Conservation (phyloP, 2,329 filamentous ascomycete species). For the Calonectria hawksworthii region DNA sequence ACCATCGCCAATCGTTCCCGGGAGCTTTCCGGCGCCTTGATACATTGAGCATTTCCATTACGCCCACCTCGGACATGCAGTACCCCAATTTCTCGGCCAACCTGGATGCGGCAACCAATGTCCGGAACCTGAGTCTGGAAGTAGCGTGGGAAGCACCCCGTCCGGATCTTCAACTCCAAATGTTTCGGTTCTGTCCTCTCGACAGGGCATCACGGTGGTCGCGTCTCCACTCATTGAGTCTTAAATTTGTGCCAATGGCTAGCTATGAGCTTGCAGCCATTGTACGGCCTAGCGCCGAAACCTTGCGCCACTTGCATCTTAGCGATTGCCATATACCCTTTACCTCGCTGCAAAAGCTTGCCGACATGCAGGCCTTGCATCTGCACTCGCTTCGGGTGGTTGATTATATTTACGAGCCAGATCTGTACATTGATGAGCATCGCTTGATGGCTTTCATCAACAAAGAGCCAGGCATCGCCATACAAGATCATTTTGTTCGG, state of each 20-base stretch:
- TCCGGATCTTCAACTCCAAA: background rate
- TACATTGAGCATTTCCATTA: background rate
- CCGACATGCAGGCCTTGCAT: background rate
- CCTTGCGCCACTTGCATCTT: background rate
- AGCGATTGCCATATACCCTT: background rate
- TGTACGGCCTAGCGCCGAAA: background rate
- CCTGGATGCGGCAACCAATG: slow-evolving; percentile 1
- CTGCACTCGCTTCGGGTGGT: background rate
- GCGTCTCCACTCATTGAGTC: slow-evolving; percentile 4
- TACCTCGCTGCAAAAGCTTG: background rate
- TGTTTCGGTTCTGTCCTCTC: background rate
- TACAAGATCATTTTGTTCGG: background rate
- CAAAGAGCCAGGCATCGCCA: background rate
- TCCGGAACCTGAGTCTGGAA: background rate
- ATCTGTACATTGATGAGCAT: background rate
- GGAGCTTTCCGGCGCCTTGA: background rate
- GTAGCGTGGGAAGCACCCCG: background rate
- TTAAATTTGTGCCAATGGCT: background rate
- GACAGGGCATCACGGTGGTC: background rate
- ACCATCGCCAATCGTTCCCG: background rate
- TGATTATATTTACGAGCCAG: background rate
- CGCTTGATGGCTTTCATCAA: background rate
- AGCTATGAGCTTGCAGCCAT: background rate
- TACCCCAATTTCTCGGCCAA: background rate
- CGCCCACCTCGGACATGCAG: background rate